phyloP scores from a whole-genome alignment of 2,329 filamentous ascomycete genomes.

The Fusarium chaquense region DNA sequence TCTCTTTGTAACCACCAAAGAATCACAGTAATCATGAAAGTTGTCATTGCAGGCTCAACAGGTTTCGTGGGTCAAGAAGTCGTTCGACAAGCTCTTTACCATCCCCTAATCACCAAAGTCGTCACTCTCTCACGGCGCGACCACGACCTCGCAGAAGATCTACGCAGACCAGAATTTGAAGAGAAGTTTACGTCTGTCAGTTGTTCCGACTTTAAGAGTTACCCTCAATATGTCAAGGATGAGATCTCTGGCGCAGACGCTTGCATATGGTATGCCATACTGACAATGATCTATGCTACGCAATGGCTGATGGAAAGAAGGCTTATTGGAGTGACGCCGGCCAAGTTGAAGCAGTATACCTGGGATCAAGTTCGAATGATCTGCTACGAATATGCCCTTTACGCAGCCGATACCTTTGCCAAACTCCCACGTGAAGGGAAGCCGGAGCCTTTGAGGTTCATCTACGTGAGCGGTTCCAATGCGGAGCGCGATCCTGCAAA shows the following conservation, averaged over 20 bases:
- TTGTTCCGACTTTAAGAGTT: conserved; percentile 56
- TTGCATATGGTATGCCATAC: conserved; percentile 55
- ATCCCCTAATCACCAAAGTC: conserved; percentile 54
- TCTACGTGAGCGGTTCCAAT: conserved; percentile 62
- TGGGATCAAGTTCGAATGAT: conserved; percentile 56
- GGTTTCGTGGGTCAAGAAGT: conserved; percentile 59
- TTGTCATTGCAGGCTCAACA: conserved; percentile 58
- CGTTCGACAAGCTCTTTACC: conserved; percentile 56
- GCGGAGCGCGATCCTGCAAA: conserved; percentile 60
- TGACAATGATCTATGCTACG: rapidly evolving
- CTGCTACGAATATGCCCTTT: conserved; percentile 53
- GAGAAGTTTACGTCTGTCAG: conserved; percentile 57
- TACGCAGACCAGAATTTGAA: conserved; percentile 40
- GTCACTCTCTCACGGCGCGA: conserved; percentile 57
- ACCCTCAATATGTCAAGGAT: conserved; percentile 54
- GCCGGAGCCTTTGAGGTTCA: conserved; percentile 57
- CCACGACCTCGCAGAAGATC: conserved; percentile 45
- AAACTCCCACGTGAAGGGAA: conserved; percentile 39
- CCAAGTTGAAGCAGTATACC: conserved; percentile 47
- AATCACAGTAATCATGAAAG: conserved; percentile 53
- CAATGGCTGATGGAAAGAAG: background rate
- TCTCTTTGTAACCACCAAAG: too few relatives aligned
- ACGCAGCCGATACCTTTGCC: conserved; percentile 53
- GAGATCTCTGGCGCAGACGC: conserved; percentile 57
- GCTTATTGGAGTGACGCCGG: conserved; percentile 57